Base-by-base conservation (phyloP, 179 eudicot species). In the Beta macrorhiza region DNA sequence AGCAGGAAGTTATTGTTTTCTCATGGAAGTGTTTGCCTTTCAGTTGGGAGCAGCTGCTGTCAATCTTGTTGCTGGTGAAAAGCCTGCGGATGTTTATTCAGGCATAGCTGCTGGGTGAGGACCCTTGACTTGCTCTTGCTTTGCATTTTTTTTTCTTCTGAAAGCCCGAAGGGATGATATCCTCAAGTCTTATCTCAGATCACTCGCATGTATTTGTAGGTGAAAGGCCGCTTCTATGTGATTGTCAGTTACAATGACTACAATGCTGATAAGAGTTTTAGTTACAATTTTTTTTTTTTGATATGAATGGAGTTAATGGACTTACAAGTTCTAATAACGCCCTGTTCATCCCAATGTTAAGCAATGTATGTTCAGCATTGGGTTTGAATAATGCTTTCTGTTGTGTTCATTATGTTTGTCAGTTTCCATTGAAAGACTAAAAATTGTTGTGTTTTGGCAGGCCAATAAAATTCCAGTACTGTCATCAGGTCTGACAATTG, bases 21-120 rank as follows among this genome's bases (percentile, higher is more conserved):
- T 77, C 58, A 69, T 59, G 63, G 7, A 58, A 32, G 59, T 80
- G 12, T 83, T 76, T 80, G 42, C 13, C n/a, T 89, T 88, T 80
- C 87, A 96, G 99, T 82, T 94, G 85, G 99, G 99, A 86, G 99
- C 99, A 72, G 87, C 87, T 83, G 92, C 99, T 32, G 99, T 96
- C 70, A 96, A 96, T 90, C 91, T 96, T 90, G 93, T 94, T 62
- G 91, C 90, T 32, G 97, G 99, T 72, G 96, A 93, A 82, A 89
- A 91, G 76, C 99, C 98, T 20, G 99, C 97, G 56, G 98, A 94
- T 91, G 98, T 96, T 76, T 96, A 94, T 85, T 92, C 98, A 59
- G 94, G 91, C 65, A 94, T 96, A 84, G 99, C 99, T 83, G 86
- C 93, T 82, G 85, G 98, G 99, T 94, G 83, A 83, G 87, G 56